Percentiles rank a stretch among this genome's conserved stretches.
Conservation (phyloP, 2,329 filamentous ascomycete genomes). For the Drechslerella stenobrocha region DNA sequence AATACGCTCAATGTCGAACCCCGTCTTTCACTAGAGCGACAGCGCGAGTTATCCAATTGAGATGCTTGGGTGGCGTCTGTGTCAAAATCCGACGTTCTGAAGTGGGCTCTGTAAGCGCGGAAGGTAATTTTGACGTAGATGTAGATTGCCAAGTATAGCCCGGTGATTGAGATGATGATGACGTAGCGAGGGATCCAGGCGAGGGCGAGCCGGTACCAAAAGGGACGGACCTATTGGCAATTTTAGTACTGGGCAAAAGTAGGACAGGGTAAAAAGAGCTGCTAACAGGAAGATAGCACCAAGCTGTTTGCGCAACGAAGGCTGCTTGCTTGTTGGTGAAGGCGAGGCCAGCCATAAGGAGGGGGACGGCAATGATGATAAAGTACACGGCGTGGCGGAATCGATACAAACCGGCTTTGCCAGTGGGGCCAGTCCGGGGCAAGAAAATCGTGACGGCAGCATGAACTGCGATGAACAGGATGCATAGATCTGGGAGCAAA, state of each 20-base stretch:
- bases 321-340: conserved; percentile 63
- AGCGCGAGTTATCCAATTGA: conserved; percentile 15
- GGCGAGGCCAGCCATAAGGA: conserved; percentile 65
- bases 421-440: conserved; percentile 56
- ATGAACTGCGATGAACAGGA: conserved; percentile 73
- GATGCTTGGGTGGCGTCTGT: conserved; percentile 37
- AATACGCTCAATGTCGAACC: conserved; percentile 35
- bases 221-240: conserved; percentile 59
- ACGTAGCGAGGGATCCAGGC: conserved; percentile 75
- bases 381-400: conserved; percentile 66
- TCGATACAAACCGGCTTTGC: conserved; percentile 69
- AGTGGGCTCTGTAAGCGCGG: conserved; percentile 35
- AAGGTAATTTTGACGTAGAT: conserved; percentile 62
- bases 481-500: conserved; percentile 64
- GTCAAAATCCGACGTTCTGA: conserved; percentile 45
- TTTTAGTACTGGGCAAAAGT: conserved; percentile 9
- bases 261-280: not conserved
- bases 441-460: conserved; percentile 72
- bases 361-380: conserved; percentile 64
- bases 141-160: conserved; percentile 71
- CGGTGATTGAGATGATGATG: conserved; percentile 67
- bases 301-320: conserved; percentile 67
- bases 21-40: conserved; percentile 13
- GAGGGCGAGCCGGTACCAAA: conserved; percentile 70
- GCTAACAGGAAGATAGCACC: conserved; percentile 67